A percentile compares a stretch with the other conserved stretches of the same genome.
phyloP scores from a whole-genome alignment of 257 asterid genomes.

The Solanum etuberosum region DNA sequence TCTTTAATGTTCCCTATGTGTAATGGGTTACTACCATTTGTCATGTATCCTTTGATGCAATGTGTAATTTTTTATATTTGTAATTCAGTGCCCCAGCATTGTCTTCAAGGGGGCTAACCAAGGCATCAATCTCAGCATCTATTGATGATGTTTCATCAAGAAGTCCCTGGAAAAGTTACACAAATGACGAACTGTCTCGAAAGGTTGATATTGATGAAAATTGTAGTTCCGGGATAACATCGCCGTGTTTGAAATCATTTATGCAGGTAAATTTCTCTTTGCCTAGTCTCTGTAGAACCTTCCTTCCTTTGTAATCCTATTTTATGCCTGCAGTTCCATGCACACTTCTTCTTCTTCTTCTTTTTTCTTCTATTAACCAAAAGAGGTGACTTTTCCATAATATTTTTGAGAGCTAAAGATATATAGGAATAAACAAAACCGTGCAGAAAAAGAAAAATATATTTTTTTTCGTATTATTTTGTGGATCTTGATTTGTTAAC shows the following conservation, averaged over 20 bases:
- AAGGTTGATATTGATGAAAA: slow-evolving; percentile 58
- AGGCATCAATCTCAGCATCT: slow-evolving; percentile 55
- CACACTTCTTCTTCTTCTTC: not conserved
- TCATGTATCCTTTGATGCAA: not conserved
- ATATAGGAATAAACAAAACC: not conserved
- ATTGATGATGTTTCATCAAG: slow-evolving; percentile 69
- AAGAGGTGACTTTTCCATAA: not conserved
- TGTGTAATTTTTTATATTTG: not conserved
- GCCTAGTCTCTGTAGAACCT: not conserved
- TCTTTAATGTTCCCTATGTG: not conserved
- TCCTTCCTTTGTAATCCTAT: not conserved
- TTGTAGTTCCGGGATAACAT: slow-evolving; percentile 78
- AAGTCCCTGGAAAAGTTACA: slow-evolving; percentile 69
- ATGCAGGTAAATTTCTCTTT: slow-evolving; percentile 59
- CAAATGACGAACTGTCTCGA: slow-evolving; percentile 54
- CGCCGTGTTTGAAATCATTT: slow-evolving; percentile 91
- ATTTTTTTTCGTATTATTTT: not conserved
- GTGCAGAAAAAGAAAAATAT: not conserved
- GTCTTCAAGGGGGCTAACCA: slow-evolving; percentile 52
- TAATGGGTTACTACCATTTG: not conserved
- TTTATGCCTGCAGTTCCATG: not conserved
- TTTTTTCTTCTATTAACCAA: not conserved
- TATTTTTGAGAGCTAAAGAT: not conserved
- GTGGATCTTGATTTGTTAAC: not conserved
- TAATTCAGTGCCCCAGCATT: slow-evolving; percentile 84